These are phyloP conservation scores for Aspergillus caelatus DNA, from an alignment of 2,329 filamentous ascomycete species.

Conservation along the genomic window DNA sequence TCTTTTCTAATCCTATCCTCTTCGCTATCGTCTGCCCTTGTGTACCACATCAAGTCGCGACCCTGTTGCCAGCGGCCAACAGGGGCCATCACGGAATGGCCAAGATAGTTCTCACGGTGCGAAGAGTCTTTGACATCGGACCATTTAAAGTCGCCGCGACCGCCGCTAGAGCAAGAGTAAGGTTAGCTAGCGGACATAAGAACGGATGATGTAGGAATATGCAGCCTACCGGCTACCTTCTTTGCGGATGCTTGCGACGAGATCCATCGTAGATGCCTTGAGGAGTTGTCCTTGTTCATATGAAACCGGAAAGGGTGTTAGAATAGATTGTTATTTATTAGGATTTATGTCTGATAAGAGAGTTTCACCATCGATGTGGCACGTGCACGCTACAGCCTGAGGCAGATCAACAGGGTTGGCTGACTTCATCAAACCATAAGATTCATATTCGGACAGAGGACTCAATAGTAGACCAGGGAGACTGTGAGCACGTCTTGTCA, in stretches of 20 bases:
- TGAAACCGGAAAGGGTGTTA: background rate
- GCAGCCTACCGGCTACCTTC: slow-evolving; percentile 69
- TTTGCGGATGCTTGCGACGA: slow-evolving; percentile 90
- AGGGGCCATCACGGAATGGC: slow-evolving; percentile 88
- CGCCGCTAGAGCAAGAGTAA: slow-evolving; percentile 61
- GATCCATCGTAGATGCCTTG: slow-evolving; percentile 69
- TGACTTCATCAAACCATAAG: slow-evolving; percentile 23
- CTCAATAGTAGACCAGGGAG: background rate
- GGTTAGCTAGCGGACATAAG: slow-evolving; percentile 2
- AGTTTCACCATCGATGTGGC: slow-evolving; percentile 16
- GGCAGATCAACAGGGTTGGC: slow-evolving; percentile 15
- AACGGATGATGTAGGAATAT: background rate
- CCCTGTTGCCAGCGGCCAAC: slow-evolving; percentile 91
- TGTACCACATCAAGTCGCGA: slow-evolving; percentile 68
- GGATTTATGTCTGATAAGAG: background rate
- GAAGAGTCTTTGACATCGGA: slow-evolving; percentile 84
- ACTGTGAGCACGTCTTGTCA: background rate
- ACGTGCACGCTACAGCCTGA: slow-evolving; percentile 24
- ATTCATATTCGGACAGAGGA: background rate
- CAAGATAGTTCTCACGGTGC: slow-evolving; percentile 88
- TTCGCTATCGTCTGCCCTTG: slow-evolving; percentile 58
- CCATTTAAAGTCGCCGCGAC: slow-evolving; percentile 92
- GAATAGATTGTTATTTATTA: background rate
- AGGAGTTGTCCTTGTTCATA: background rate
- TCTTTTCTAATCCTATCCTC: slow-evolving; percentile 56